Evolutionary conservation across 2,329 filamentous ascomycete species (phyloP), one percentile per base, ranked within the genome.

Genomic region (Aspergillus ibericus): DNA sequence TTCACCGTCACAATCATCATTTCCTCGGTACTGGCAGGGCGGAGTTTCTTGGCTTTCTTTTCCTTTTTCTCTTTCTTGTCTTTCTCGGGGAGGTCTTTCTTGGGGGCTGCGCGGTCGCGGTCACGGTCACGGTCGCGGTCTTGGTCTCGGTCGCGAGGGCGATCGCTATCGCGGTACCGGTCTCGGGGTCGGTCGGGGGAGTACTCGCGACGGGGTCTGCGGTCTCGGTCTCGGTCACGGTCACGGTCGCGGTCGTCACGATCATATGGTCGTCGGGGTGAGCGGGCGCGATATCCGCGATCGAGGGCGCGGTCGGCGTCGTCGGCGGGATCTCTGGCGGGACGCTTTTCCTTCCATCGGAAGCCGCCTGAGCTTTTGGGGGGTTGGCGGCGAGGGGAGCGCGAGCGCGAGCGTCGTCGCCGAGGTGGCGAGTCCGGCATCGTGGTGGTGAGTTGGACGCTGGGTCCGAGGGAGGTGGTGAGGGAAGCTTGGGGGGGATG

Each of bases 1-100:
- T 98, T 98, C 71, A 98, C 87, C 69, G 93, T 87, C 16, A 98
- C 93, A 53, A 96, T 85, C 66, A 98, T 97, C 89, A 97, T 96
- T 57, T 92, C 88, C 71, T 96, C 89, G 5, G 81, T 77, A 38
- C 72, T 75, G 61, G 74, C 70, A 7, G 78, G 70, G 29, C 71
- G 65, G 0, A 68, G 63, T n/a, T 67, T 65, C 55, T 66, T 78
- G 55, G 77, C 77, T 52, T 80, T 77, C 59, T 77, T 77, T 53
- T 69, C 69, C 71, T 69, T 80, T 71, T 70, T 78, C 66, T 67
- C 80, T 71, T 67, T 70, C 70, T 62, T 69, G 65, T 51, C 66
- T 62, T 53, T 72, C 69, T 61, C 50, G 46, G 51, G 7, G 29
- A 9, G 3, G 29, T 32, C 58, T 34, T n/a, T 55, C 29, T 18